Evolutionary conservation across 2,329 filamentous ascomycete genomes (phyloP).

Genomic region (Hypoxylon sp.): DNA sequence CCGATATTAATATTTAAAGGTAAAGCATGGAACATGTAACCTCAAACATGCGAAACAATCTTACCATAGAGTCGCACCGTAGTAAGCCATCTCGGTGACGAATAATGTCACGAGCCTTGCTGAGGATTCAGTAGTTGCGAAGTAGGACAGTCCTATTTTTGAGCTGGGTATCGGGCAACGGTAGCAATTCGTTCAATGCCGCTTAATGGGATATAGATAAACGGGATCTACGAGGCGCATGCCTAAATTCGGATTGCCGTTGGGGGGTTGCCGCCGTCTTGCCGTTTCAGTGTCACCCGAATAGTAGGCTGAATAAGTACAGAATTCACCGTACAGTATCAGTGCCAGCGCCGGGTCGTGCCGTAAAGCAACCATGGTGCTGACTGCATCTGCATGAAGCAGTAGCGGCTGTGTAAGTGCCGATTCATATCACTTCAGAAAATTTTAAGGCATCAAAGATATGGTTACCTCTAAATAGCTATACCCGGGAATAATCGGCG

Average conservation of each 20-base stretch:
- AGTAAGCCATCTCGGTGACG: constrained; percentile 10
- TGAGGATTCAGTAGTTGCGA: constrained; percentile 18
- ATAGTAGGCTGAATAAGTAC: not conserved
- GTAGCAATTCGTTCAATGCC: not conserved
- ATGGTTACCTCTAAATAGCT: not conserved
- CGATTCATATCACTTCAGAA: not conserved
- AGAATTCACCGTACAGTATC: not conserved
- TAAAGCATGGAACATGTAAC: not conserved
- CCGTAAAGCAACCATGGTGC: constrained; percentile 13
- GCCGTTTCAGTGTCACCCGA: not conserved
- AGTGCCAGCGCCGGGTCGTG: constrained; percentile 7
- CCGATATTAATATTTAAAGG: not conserved
- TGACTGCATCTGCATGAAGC: constrained; percentile 4
- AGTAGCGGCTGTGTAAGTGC: constrained; percentile 2
- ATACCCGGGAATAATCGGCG: constrained; percentile 1
- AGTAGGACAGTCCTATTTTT: not conserved
- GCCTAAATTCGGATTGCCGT: not conserved
- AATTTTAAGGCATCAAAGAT: not conserved
- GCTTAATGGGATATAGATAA: not conserved
- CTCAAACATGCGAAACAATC: not conserved
- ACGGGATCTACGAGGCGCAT: constrained; percentile 1
- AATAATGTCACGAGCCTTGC: not conserved
- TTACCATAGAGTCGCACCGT: not conserved
- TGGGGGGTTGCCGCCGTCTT: not conserved
- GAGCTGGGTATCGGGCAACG: not conserved